Base-by-base conservation (phyloP, 2,329 filamentous ascomycete species). In the Waltergamsia citrina region DNA sequence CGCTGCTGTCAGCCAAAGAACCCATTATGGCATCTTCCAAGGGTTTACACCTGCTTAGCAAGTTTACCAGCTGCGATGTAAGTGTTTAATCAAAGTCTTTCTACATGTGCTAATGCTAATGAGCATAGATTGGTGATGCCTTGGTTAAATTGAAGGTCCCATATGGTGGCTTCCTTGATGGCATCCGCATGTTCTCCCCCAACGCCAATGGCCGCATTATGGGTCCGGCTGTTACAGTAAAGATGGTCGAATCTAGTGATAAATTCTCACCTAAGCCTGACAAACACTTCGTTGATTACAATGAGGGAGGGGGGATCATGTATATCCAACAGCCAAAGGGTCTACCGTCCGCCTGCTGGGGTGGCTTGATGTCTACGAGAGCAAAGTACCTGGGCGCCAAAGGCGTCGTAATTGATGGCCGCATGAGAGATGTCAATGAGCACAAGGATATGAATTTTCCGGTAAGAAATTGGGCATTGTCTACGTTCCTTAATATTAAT, bases 161-260 rank as follows among this genome's bases (percentile, higher is more conserved):
- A 38, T 52, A 69, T 43, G 69, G 69, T 41, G 70, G 70, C 28
- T 75, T 74, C 48, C 56, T 74, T 2, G 58, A 63, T 3, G 67
- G 68, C 10, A 51, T 74, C 31, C 67, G 62, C 18, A 66, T 74
- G 59, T 73, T 61, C 58, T 74, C 69, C 4, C 69, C 70, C 2
- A 57, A 58, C 16, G 68, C 67, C 5, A 41, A 52, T 9, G 68
- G 67, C 27, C 71, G 69, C 48, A 67, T 74, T 35, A 56, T 69
- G 15, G 71, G 71, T 4, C 68, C 65, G 9, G 71, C 67, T 6
- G 71, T 69, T 41, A 74, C 68, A 0, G 69, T 74, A 32, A 57
- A 65, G 41, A 73, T 71, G 41, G 67, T 62, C 11, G 56, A 56
- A 4, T 33, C 36, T 12, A 46, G 43, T 32, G 43, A 54, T 21